Conservation (phyloP, 495 filamentous ascomycete genomes). For the Antarctomyces pellizariae region DNA sequence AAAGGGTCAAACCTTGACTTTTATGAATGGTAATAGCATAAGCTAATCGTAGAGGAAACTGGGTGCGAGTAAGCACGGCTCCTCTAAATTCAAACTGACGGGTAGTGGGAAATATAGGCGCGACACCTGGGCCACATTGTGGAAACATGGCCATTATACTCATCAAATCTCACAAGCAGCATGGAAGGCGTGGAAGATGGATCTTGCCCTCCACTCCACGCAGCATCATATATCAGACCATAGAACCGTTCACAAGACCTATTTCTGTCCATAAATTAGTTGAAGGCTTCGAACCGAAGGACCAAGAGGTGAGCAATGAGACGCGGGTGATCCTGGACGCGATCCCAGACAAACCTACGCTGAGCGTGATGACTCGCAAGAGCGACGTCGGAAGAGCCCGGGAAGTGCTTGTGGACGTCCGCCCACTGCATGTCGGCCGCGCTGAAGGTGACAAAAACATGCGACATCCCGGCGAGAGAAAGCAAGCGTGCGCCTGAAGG, state of each 20-base stretch:
- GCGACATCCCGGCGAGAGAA: too few species aligned
- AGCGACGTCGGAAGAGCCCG: too few species aligned
- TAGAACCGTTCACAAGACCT: conserved; percentile 3
- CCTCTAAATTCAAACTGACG: conserved; percentile 4
- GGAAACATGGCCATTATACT: conserved; percentile 3
- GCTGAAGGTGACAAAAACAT: too few species aligned
- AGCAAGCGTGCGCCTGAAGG: too few species aligned
- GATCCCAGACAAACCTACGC: conserved; percentile 1
- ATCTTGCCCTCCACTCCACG: conserved; percentile 1
- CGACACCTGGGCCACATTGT: not conserved
- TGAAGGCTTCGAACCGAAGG: conserved; percentile 4
- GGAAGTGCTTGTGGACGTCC: too few species aligned
- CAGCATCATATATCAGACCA: conserved; percentile 1
- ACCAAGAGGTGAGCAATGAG: conserved; percentile 1
- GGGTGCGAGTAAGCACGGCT: conserved; percentile 2
- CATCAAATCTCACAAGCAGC: conserved; percentile 3
- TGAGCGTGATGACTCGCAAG: conserved; percentile 1
- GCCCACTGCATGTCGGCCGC: too few species aligned
- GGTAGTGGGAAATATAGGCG: conserved; percentile 3
- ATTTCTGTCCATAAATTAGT: conserved; percentile 1
- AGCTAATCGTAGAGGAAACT: conserved; percentile 5
- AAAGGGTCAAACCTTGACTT: conserved; percentile 6
- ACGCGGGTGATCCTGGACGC: conserved; percentile 2
- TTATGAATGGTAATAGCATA: conserved; percentile 8
- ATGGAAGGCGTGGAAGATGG: conserved; percentile 2